Conservation (phyloP, 1,284 basidiomycete genomes). For the Fomes fomentarius region DNA sequence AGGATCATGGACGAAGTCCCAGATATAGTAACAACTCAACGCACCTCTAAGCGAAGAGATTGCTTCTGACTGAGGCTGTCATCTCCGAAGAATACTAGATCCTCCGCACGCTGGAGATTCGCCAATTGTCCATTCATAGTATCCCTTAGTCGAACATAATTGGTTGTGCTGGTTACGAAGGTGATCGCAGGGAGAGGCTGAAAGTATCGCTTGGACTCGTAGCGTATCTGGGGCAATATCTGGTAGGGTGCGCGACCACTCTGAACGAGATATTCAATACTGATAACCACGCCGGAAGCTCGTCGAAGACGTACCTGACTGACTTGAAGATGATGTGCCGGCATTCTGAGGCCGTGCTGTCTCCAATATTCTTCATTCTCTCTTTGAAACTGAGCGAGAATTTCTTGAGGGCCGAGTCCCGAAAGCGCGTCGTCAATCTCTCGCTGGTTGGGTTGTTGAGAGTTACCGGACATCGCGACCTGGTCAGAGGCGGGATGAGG, state of each 20-base stretch:
- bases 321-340: no score
- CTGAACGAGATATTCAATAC: no score
- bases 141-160: conserved; percentile 17
- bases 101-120: conserved; percentile 6
- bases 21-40: no score
- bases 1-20: no score
- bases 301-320: no score
- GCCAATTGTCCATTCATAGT: conserved; percentile 5
- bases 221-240: conserved; percentile 12
- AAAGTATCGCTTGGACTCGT: conserved; percentile 14
- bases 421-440: no score
- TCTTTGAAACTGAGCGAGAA: no score
- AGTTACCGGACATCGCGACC: neutral
- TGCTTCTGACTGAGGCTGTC: conserved; percentile 18
- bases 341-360: no score
- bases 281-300: no score
- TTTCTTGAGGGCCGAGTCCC: no score
- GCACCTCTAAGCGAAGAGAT: conserved; percentile 18
- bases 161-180: conserved; percentile 8
- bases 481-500: no score
- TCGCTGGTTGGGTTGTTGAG: neutral
- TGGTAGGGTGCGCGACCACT: neutral
- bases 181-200: conserved; percentile 5
- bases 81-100: conserved; percentile 13
- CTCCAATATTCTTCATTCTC: no score